Evolutionary conservation across 805 yeast genomes (phyloP).

Genomic region (Teunomyces kruisii): DNA sequence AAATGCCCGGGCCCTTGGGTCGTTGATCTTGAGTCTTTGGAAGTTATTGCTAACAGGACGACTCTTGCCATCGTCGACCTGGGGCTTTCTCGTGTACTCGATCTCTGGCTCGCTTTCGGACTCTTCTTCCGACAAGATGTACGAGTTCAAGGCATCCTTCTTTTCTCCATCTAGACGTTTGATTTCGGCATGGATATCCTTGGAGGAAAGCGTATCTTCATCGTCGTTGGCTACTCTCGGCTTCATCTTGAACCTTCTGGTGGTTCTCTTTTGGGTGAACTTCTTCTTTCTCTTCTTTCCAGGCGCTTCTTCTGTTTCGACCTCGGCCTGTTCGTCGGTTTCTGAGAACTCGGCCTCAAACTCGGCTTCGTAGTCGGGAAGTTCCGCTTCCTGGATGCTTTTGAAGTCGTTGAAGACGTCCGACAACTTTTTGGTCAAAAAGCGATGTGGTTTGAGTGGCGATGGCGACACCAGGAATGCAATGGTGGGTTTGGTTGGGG

Average conservation of each 20-base stretch:
- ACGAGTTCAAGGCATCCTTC: conserved; percentile 18
- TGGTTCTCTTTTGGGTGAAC: conserved; percentile 52
- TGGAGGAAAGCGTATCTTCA: conserved; percentile 31
- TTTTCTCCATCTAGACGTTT: conserved; percentile 32
- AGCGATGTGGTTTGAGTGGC: conserved; percentile 39
- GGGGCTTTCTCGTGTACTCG: conserved; percentile 2
- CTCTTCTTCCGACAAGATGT: conserved; percentile 18
- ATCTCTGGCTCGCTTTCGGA: conserved; percentile 13
- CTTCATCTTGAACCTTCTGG: conserved; percentile 50
- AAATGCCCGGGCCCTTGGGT: conserved; percentile 40
- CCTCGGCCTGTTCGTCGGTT: conserved; percentile 10
- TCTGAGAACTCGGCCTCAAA: conserved; percentile 12
- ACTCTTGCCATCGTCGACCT: conserved; percentile 11
- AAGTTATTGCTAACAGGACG: conserved; percentile 48
- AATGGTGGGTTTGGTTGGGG: conserved; percentile 10
- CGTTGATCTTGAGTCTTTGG: conserved; percentile 53
- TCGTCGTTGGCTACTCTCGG: conserved; percentile 28
- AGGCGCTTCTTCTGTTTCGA: not conserved
- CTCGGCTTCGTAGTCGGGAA: conserved; percentile 12
- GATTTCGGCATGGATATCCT: conserved; percentile 45
- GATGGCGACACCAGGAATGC: conserved; percentile 46
- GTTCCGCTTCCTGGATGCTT: conserved; percentile 25
- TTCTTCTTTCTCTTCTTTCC: conserved; percentile 21
- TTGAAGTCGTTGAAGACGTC: conserved; percentile 49
- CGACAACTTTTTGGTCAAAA: conserved; percentile 34